Base-by-base conservation (phyloP, 208 protist species). In the Blastocrithidia nonstop region DNA sequence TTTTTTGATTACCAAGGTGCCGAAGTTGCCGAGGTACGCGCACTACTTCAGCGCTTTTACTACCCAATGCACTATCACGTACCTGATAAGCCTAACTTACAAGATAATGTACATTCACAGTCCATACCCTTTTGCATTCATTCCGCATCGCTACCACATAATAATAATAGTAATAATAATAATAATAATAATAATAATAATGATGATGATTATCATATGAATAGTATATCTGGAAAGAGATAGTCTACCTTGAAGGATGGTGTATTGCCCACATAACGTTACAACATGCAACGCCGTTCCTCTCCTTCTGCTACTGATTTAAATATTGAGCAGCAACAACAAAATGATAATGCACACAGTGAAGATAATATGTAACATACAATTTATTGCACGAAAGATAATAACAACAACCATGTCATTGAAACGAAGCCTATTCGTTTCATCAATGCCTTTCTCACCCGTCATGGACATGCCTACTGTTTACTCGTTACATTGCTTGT, bases 1-100 rank as follows among this genome's bases (percentile, higher is more conserved):
- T 92, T 92, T 39, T 92, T 92, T 45, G 83, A 92, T 41, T 81
- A 59, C 61, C 83, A 92, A 45, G 66, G 57, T 48, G 75, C 61
- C 1, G 82, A 92, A 31, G 69, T 88, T 24, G 22, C 63, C 19
- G 36, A 24, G 2, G 68, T 92, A 31, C 71, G 82, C 11, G 58
- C 58, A 22, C 61, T 52, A 53, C 64, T 92, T 32, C 71, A 84
- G 45, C 29, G 68, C 2, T 86, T 72, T 21, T 61, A 57, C 38
- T 45, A 73, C 6, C 39, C 37, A 33, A 54, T 79, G 22, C 38
- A 46, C 2, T 28, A 38, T 25, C 55, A 50, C 11, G 31, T 15
- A 13, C 8, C 11, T 8, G 49, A n/a, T n/a, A n/a, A n/a, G n/a
- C n/a, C n/a, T n/a, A 44, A 32, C 51, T 48, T 16, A 39, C 37